Conservation (phyloP, 768 basidiomycete species). For the Suillus spraguei region DNA sequence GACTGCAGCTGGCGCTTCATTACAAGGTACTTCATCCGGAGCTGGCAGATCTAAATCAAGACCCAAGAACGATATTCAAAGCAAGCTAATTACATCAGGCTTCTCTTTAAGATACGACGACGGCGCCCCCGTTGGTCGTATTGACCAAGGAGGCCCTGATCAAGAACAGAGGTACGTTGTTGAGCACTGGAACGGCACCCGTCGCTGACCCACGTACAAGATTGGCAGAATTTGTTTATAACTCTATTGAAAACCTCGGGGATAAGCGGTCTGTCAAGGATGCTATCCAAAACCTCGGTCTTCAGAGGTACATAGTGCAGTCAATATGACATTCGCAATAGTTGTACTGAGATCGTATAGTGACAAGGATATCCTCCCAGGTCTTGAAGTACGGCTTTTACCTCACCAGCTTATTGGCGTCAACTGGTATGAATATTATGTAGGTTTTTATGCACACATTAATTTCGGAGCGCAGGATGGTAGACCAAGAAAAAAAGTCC, state of each 20-base stretch:
- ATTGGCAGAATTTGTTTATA: slow-evolving; percentile 64
- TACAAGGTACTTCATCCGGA: neutral
- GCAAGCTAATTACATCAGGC: slow-evolving; percentile 13
- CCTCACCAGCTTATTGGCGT: slow-evolving; percentile 81
- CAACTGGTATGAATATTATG: slow-evolving; percentile 49
- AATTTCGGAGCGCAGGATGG: slow-evolving; percentile 51
- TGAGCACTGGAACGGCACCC: neutral
- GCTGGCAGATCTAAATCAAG: slow-evolving; percentile 6
- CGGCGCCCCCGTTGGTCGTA: slow-evolving; percentile 47
- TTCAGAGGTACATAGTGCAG: slow-evolving; percentile 44
- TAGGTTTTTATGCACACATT: neutral
- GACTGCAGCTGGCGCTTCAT: neutral
- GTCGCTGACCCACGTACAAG: slow-evolving; percentile 31
- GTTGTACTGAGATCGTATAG: slow-evolving; percentile 30
- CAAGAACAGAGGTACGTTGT: slow-evolving; percentile 48
- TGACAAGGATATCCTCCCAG: slow-evolving; percentile 60
- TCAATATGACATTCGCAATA: neutral
- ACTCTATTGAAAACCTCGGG: slow-evolving; percentile 57
- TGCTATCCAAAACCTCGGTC: slow-evolving; percentile 53
- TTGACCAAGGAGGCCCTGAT: slow-evolving; percentile 62
- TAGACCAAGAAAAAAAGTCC: slow-evolving; percentile 55
- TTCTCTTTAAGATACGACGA: slow-evolving; percentile 55
- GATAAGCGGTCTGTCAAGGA: slow-evolving; percentile 53
- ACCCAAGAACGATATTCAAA: neutral
- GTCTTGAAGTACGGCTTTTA: slow-evolving; percentile 68